These are phyloP conservation scores for Amphicarpaea edgeworthii DNA, from an alignment of 306 rosid species.

Conservation along the genomic window DNA sequence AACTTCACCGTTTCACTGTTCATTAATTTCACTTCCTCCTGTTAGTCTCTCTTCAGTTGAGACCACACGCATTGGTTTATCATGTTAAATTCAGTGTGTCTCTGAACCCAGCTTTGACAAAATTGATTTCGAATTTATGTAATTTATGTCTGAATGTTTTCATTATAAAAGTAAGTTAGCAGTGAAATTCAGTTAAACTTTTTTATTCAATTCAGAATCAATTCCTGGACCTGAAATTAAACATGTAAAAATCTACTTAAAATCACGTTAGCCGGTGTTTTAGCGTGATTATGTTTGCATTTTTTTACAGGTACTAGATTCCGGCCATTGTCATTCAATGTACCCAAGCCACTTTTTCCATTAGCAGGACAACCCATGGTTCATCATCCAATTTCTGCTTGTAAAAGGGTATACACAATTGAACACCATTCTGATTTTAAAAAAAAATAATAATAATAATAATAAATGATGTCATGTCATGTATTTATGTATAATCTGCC, in stretches of 20 bases:
- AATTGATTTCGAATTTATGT: not conserved
- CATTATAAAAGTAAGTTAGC: not conserved
- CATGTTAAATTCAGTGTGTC: not conserved
- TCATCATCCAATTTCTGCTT: conserved; percentile 95
- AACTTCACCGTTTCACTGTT: not conserved
- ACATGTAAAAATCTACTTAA: not conserved
- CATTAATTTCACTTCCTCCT: not conserved
- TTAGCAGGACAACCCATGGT: conserved; percentile 99
- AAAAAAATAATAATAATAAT: not conserved
- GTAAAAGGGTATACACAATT: conserved; percentile 73
- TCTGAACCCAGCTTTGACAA: not conserved
- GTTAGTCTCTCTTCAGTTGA: not conserved
- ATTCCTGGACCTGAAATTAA: not conserved
- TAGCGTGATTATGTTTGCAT: conserved; percentile 17
- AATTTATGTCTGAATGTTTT: not conserved
- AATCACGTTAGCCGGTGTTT: not conserved
- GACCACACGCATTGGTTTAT: not conserved
- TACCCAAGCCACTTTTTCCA: conserved; percentile 95
- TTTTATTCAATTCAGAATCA: not conserved
- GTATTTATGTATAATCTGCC: not conserved
- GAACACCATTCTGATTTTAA: conserved; percentile 6
- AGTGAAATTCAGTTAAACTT: not conserved
- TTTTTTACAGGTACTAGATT: conserved; percentile 92
- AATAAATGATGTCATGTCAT: not conserved
- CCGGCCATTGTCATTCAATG: conserved; percentile 88